Conservation (phyloP, 2,329 filamentous ascomycete species). For the Nemania abortiva region DNA sequence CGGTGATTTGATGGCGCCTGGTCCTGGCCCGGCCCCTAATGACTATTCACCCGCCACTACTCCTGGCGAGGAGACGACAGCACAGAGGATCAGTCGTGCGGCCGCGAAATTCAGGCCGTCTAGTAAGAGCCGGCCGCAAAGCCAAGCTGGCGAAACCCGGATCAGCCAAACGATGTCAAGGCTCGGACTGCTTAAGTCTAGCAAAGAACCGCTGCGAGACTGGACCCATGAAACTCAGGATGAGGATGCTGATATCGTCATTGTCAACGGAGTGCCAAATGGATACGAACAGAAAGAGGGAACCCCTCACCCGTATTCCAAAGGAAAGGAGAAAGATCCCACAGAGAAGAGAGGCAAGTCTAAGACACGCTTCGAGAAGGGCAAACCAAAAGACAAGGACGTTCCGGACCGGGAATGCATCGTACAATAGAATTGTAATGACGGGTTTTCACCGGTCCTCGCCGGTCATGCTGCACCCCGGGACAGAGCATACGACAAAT, state of each 20-base stretch:
- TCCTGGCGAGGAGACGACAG: constrained; percentile 65
- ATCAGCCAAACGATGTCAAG: constrained; percentile 69
- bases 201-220: constrained; percentile 62
- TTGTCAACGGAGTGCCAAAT: constrained; percentile 20
- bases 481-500: not conserved
- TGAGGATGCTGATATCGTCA: constrained; percentile 43
- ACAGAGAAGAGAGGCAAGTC: constrained; percentile 44
- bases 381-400: constrained; percentile 43
- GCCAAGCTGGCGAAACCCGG: constrained; percentile 69
- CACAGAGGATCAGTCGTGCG: constrained; percentile 68
- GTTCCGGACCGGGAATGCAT: constrained; percentile 47
- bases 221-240: constrained; percentile 42
- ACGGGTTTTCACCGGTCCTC: not conserved
- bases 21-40: constrained; percentile 55
- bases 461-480: too few species aligned
- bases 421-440: constrained; percentile 39
- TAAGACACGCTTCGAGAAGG: constrained; percentile 41
- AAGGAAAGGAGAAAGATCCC: constrained; percentile 39
- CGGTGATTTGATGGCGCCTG: constrained; percentile 58
- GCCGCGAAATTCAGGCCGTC: constrained; percentile 65
- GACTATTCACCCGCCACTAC: constrained; percentile 57
- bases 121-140: constrained; percentile 66
- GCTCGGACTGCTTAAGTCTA: constrained; percentile 64
- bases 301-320: constrained; percentile 16
- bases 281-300: constrained; percentile 29